These are phyloP conservation scores for Forsythia viridissima DNA, from an alignment of 257 asterid species.

Conservation along the genomic window DNA sequence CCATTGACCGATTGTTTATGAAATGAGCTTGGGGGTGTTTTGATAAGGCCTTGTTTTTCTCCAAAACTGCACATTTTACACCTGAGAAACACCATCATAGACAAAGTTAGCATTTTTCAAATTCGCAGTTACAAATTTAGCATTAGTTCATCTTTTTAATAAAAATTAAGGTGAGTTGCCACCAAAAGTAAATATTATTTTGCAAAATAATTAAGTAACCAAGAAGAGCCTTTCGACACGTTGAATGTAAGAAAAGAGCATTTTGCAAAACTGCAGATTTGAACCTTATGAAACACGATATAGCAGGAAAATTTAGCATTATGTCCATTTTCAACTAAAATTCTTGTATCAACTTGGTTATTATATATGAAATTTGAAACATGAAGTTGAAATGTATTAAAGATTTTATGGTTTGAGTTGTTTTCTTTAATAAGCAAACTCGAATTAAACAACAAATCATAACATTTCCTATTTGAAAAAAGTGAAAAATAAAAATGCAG, in stretches of 20 bases:
- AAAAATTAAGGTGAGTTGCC: neutral
- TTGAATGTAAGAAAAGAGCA: too few relatives aligned
- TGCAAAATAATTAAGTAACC: conserved; percentile 23
- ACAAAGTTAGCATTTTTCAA: neutral
- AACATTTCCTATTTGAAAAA: too few relatives aligned
- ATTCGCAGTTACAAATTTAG: neutral
- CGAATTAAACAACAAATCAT: too few relatives aligned
- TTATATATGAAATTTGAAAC: neutral
- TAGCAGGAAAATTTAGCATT: neutral
- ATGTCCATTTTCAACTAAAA: conserved; percentile 13
- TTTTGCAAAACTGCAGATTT: conserved; percentile 79
- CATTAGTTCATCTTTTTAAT: neutral
- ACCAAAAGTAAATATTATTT: neutral
- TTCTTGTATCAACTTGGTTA: neutral
- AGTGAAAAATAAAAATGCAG: too few relatives aligned
- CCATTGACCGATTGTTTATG: conserved; percentile 89
- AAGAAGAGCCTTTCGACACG: too few relatives aligned
- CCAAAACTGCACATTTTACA: conserved; percentile 77
- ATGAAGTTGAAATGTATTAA: neutral
- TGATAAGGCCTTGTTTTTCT: conserved; percentile 67
- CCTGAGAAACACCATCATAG: conserved; percentile 42
- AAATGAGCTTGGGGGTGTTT: conserved; percentile 97
- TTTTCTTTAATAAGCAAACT: too few relatives aligned
- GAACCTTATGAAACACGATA: conserved; percentile 47
- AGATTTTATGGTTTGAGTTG: neutral